Evolutionary conservation across 805 yeast genomes (phyloP).

Genomic region (Metschnikowia drakensbergensis): DNA sequence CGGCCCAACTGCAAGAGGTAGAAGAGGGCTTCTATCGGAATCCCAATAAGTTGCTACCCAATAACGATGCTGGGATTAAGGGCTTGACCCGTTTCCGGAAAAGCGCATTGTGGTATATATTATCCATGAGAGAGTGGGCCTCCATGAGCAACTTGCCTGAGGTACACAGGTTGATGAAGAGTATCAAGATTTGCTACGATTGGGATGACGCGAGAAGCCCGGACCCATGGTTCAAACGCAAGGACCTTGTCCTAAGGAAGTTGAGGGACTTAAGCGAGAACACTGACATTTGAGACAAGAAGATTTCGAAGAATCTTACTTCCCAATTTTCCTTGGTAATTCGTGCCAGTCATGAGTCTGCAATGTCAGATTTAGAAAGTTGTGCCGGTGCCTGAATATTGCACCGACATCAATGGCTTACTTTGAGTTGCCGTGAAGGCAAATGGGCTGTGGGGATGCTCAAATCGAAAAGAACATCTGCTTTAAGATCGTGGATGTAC

Average conservation of each 20-base stretch:
- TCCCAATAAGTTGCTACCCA: constrained; percentile 30
- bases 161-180: constrained; percentile 24
- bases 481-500: no score
- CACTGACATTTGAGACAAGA: background rate
- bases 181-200: constrained; percentile 23
- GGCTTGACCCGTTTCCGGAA: constrained; percentile 66
- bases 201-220: constrained; percentile 13
- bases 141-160: constrained; percentile 26
- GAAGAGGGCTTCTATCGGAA: constrained; percentile 35
- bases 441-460: no score
- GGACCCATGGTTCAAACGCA: constrained; percentile 33
- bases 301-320: background rate
- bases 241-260: constrained; percentile 27
- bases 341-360: no score
- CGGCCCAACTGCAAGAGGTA: constrained; percentile 14
- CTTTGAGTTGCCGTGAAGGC: no score
- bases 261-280: constrained; percentile 7
- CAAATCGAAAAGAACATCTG: no score
- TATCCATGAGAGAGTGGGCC: constrained; percentile 71
- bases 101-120: constrained; percentile 69
- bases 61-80: constrained; percentile 38
- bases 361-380: no score
- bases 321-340: no score
- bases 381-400: no score
- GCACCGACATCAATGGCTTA: no score